Base-by-base conservation (phyloP, 345 rosid species). In the Linum lewisii region DNA sequence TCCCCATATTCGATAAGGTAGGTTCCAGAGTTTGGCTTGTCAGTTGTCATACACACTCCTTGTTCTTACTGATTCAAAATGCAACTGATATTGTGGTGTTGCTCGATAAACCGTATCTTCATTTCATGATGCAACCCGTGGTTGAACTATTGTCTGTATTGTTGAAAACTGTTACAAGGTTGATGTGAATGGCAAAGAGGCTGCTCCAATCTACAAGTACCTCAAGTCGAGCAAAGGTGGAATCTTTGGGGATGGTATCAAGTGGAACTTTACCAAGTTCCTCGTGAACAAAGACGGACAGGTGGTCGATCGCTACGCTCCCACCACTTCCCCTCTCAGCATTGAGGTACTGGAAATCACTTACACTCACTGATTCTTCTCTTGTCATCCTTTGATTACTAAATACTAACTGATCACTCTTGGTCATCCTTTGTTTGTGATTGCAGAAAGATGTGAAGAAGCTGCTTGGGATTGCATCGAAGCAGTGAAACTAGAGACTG, bases 191-290 rank as follows among this genome's bases (percentile, higher is more conserved):
- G 96, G 99, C 6, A 71, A 79, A 5, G 79, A 60, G 0, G 79
- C 95, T 24, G 85, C 81, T 55, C 97, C 99, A 7, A 20, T 93
- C 53, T 93, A 87, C 87, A 87, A 90, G 76, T 80, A 76, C 77
- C 73, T 94, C 66, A 94, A 85, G 76, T 76, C 92, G 1, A 81
- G 82, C 79, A 94, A 89, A 78, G 92, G 95, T 13, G 88, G 96
- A 42, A 24, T 78, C 9, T 76, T 87, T 36, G 96, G 92, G 23
- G 85, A 80, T 51, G 58, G 67, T 42, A 79, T 93, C 65, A 87
- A 90, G 79, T 93, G 97, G 97, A 90, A 90, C 63, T 93, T 87
- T 24, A 64, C 95, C 60, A 90, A 93, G 83, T 90, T 85, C 70
- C 82, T 89, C 70, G 80, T 85, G 14, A 83, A 82, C 65, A 84